phyloP scores from a whole-genome alignment of 1,284 basidiomycete species.

The Phenoliferia sp. region DNA sequence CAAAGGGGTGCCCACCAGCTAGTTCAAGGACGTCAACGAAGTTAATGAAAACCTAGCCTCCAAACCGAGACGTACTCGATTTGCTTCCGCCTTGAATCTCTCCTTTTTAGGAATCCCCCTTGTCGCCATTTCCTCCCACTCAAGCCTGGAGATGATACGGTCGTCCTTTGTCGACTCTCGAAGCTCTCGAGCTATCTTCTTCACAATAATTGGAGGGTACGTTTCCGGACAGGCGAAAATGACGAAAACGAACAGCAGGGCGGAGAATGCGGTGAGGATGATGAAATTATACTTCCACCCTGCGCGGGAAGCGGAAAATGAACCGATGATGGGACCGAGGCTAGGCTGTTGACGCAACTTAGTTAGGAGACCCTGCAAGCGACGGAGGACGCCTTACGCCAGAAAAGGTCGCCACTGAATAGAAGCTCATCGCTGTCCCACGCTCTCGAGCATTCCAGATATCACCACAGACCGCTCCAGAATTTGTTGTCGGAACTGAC shows the following conservation, averaged over 20 bases:
- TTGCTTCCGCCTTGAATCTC: constrained; percentile 1
- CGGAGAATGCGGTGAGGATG: constrained; percentile 33
- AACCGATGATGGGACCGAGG: constrained; percentile 40
- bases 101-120: constrained; percentile 5
- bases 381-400: not conserved
- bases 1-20: not conserved
- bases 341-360: constrained; percentile 14
- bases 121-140: constrained; percentile 15
- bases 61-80: not conserved
- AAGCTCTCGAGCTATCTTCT: constrained; percentile 14
- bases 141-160: constrained; percentile 15
- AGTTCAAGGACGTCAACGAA: no score
- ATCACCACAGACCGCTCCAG: constrained; percentile 39
- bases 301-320: constrained; percentile 31
- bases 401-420: constrained; percentile 39
- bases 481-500: constrained; percentile 2
- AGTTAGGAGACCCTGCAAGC: not conserved
- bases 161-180: constrained; percentile 24
- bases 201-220: constrained; percentile 28
- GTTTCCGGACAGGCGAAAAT: constrained; percentile 34
- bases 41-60: not conserved
- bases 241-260: constrained; percentile 8
- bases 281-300: constrained; percentile 29
- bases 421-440: constrained; percentile 39
- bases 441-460: constrained; percentile 38